These are phyloP conservation scores for Colletotrichum karsti DNA, from an alignment of 2,329 filamentous ascomycete species.

Conservation along the genomic window DNA sequence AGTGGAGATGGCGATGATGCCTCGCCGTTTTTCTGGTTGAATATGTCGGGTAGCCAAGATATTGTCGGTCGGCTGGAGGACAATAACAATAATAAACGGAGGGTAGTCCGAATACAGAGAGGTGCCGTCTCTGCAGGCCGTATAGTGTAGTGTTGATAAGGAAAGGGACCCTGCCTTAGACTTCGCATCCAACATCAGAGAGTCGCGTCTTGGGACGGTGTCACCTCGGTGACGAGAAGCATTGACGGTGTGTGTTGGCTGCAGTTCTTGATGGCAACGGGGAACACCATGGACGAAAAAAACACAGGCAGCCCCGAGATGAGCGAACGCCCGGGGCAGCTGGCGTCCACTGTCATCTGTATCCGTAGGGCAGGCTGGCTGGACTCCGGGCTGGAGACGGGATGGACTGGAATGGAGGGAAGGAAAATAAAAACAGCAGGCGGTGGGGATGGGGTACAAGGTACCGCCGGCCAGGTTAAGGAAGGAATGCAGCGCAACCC, in stretches of 20 bases:
- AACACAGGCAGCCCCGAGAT: not conserved
- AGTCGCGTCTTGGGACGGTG: conserved; percentile 11
- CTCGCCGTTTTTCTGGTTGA: not conserved
- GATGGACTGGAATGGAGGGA: not conserved
- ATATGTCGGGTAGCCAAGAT: not conserved
- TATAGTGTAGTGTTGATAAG: not conserved
- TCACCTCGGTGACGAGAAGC: conserved; percentile 28
- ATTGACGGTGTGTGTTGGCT: conserved; percentile 10
- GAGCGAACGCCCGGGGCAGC: conserved; percentile 11
- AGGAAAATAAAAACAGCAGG: not conserved
- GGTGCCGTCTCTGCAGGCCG: not conserved
- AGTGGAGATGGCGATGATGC: not conserved
- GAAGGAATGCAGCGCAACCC: conserved; percentile 9
- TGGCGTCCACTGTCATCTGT: too few relatives aligned
- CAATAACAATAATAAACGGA: not conserved
- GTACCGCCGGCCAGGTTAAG: conserved; percentile 9
- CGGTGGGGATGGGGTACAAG: conserved; percentile 6
- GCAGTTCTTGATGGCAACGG: conserved; percentile 6
- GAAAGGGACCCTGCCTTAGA: conserved; percentile 5
- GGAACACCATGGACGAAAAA: conserved; percentile 2
- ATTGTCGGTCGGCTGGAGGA: not conserved
- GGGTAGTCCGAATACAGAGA: not conserved
- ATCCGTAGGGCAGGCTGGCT: too few relatives aligned
- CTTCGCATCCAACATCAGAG: conserved; percentile 23
- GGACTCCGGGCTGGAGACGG: too few relatives aligned